Conservation (phyloP, 1,139 yeast genomes). For the Taphrina communis region DNA sequence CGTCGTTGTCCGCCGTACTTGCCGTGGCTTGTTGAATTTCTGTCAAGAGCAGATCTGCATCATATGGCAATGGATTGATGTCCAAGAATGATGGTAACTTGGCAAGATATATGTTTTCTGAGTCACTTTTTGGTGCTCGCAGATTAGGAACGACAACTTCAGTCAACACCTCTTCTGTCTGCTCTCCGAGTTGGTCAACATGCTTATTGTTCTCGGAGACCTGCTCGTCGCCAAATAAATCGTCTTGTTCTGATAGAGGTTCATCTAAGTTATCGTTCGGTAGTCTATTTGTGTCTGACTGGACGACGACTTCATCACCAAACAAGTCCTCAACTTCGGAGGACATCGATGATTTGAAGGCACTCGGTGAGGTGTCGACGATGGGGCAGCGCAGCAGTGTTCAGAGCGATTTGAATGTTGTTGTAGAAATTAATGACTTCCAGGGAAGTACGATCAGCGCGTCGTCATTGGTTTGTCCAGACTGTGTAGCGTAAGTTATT, state of each 20-base stretch:
- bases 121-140: background rate
- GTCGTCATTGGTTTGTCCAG: no score
- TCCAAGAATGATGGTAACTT: conserved; percentile 22
- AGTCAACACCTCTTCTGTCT: background rate
- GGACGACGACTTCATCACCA: conserved; percentile 24
- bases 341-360: background rate
- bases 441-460: no score
- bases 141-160: conserved; percentile 4
- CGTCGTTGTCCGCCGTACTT: conserved; percentile 2
- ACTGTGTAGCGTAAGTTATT: no score
- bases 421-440: no score
- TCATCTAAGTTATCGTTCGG: background rate
- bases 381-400: background rate
- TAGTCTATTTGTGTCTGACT: background rate
- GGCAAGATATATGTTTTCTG: conserved; percentile 6
- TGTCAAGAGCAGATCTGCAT: conserved; percentile 13
- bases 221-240: conserved; percentile 12
- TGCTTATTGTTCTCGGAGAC: conserved; percentile 3
- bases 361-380: background rate
- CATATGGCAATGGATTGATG: conserved; percentile 12
- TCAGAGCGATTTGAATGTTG: no score
- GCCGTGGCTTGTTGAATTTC: conserved; percentile 21
- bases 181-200: background rate
- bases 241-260: conserved; percentile 10
- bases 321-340: conserved; percentile 20